Evolutionary conservation across 192 early-diverging fungal species (phyloP).

Genomic region (Linnemannia schmuckeri): DNA sequence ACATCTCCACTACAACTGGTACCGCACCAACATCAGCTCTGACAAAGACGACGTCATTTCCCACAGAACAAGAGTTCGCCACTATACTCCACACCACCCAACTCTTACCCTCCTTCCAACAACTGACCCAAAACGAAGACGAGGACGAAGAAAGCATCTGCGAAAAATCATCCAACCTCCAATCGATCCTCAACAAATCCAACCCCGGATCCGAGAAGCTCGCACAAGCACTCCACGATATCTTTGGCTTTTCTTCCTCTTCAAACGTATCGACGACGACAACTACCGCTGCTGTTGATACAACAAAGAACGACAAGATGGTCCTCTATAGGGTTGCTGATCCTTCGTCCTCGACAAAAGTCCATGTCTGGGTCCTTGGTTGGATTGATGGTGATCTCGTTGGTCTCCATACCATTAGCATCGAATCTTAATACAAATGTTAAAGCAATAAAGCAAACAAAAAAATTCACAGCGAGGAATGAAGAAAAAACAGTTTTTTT

Average conservation of each 20-base stretch:
- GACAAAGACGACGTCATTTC: background rate
- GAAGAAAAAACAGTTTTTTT: background rate
- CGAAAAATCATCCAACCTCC: conserved; percentile 10
- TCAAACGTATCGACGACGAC: background rate
- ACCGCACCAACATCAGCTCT: background rate
- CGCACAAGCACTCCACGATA: conserved; percentile 3
- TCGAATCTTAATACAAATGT: conserved; percentile 20
- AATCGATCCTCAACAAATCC: background rate
- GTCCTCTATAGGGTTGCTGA: conserved; percentile 30
- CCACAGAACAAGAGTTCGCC: conserved; percentile 20
- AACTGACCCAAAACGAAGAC: background rate
- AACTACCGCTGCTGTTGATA: background rate
- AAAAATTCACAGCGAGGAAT: background rate
- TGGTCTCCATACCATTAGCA: conserved; percentile 45
- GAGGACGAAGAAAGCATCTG: conserved; percentile 14
- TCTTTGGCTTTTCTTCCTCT: conserved; percentile 13
- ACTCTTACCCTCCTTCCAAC: background rate
- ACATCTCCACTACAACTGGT: conserved; percentile 9
- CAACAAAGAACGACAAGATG: background rate
- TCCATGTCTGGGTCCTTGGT: conserved; percentile 46
- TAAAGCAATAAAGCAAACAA: background rate
- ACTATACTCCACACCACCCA: background rate
- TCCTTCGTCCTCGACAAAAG: conserved; percentile 21
- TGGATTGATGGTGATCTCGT: conserved; percentile 39
- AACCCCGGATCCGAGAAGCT: conserved; percentile 32